Evolutionary conservation across 2,329 filamentous ascomycete genomes (phyloP).

Genomic region (Nannizziopsis arthrosporioides): DNA sequence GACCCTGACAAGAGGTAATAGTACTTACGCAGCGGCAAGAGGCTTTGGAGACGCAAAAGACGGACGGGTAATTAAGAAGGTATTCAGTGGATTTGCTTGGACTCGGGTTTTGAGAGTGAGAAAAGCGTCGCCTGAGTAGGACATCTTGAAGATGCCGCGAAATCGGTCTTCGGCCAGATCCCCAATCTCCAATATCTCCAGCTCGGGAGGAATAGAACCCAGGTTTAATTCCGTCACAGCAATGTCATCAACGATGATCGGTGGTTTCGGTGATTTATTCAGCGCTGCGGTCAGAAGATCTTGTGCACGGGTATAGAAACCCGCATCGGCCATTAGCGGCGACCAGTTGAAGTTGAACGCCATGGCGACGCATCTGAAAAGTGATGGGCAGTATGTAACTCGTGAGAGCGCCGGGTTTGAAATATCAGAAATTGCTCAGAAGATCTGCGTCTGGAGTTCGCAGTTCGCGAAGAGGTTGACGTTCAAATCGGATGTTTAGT

Average conservation of each 20-base stretch:
- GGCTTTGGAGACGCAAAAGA: slow-evolving; percentile 87
- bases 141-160: slow-evolving; percentile 98
- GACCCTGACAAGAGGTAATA: neutral
- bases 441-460: neutral
- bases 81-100: slow-evolving; percentile 95
- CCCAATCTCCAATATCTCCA: slow-evolving; percentile 95
- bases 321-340: slow-evolving; percentile 88
- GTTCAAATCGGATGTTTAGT: neutral
- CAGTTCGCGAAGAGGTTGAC: neutral
- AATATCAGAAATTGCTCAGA: neutral
- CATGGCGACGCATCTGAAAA: slow-evolving; percentile 45
- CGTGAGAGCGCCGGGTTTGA: neutral
- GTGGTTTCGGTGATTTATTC: slow-evolving; percentile 95
- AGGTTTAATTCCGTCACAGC: slow-evolving; percentile 96
- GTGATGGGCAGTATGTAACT: neutral
- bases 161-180: slow-evolving; percentile 95
- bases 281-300: slow-evolving; percentile 89
- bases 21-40: slow-evolving; percentile 59
- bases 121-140: slow-evolving; percentile 89
- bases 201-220: slow-evolving; percentile 81
- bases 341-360: slow-evolving; percentile 99
- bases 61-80: slow-evolving; percentile 82
- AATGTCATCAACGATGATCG: slow-evolving; percentile 98
- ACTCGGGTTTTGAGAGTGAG: slow-evolving; percentile 91
- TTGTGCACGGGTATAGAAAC: slow-evolving; percentile 78